Percentiles rank a stretch among this genome's conserved stretches.
phyloP scores from a whole-genome alignment of 805 yeast genomes.

The Myxozyma nipponensis region DNA sequence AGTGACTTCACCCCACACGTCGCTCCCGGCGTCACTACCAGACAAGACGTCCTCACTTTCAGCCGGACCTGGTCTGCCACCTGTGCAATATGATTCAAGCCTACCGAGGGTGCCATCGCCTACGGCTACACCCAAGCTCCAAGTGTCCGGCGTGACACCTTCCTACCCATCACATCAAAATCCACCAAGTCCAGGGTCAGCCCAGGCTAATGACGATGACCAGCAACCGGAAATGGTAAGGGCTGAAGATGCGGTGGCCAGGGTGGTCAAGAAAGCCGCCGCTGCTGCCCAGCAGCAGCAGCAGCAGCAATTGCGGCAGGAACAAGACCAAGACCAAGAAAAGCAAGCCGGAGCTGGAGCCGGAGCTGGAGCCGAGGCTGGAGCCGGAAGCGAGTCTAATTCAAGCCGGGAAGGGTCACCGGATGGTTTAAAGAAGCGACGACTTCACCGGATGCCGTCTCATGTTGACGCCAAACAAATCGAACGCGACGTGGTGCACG shows the following conservation, averaged over 20 bases:
- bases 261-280: constrained; percentile 29
- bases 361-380: constrained; percentile 11
- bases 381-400: constrained; percentile 13
- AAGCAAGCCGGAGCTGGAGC: too few species aligned
- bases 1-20: background rate
- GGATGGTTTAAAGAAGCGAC: constrained; percentile 19
- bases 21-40: constrained; percentile 2
- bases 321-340: too few species aligned
- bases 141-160: background rate
- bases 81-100: constrained; percentile 32
- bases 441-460: constrained; percentile 28
- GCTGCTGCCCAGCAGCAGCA: constrained; percentile 3
- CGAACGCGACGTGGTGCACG: background rate
- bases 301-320: background rate
- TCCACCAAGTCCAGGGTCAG: constrained; percentile 3
- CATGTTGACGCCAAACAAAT: background rate
- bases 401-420: constrained; percentile 13
- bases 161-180: constrained; percentile 1
- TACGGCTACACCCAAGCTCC: background rate
- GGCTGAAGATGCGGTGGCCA: constrained; percentile 39
- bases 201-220: background rate
- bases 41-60: constrained; percentile 21
- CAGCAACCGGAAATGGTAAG: constrained; percentile 23
- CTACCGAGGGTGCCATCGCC: constrained; percentile 15
- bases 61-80: constrained; percentile 31